Base-by-base conservation (phyloP, 306 rosid genomes). In the Acacia acuminata region DNA sequence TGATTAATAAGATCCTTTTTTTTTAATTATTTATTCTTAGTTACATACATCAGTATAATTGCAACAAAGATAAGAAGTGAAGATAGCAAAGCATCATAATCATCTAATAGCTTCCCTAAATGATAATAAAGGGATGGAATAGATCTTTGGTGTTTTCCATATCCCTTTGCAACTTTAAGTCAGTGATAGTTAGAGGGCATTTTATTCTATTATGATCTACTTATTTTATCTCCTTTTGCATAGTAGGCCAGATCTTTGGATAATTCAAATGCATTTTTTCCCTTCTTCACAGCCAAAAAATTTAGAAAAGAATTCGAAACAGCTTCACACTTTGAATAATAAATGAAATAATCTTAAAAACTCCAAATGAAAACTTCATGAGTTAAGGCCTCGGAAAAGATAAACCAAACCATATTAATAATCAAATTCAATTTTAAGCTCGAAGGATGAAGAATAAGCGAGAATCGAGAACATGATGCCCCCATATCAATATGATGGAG, bases 341-440 rank as follows among this genome's bases (percentile, higher is more conserved):
- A 27, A 73, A 48, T 25, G 34, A 22, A 60, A 60, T 20, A 24
- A 60, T 24, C 15, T 60, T 60, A 11, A 60, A 10, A 24, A 60
- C 8, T 24, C 77, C 45, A 81, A 61, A 44, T 34, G 12, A 42
- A 64, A 24, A 63, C 67, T 47, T 5, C 38, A n/a, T 25, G 7
- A 47, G 27, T 66, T 17, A 61, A 34, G 16, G 47, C 70, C 25
- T 16, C 7, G 55, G 53, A 58, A 58, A 79, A 63, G 60, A 40
- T 22, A 53, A 27, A 44, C 17, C 72, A 68, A 47, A 48, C 19
- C 11, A 61, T 42, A 60, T 13, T 40, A 67, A 50, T 40, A 82
- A 82, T 74, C 45, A 75, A 85, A 75, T 69, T 44, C 51, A 78
- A 44, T 42, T 36, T 78, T 67, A 34, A 78, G 69, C 77, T 50